A percentile compares a stretch with the other conserved stretches of the same genome.
These are phyloP conservation scores for Tarenaya hassleriana DNA, from an alignment of 345 rosid genomes.

Conservation along the genomic window DNA sequence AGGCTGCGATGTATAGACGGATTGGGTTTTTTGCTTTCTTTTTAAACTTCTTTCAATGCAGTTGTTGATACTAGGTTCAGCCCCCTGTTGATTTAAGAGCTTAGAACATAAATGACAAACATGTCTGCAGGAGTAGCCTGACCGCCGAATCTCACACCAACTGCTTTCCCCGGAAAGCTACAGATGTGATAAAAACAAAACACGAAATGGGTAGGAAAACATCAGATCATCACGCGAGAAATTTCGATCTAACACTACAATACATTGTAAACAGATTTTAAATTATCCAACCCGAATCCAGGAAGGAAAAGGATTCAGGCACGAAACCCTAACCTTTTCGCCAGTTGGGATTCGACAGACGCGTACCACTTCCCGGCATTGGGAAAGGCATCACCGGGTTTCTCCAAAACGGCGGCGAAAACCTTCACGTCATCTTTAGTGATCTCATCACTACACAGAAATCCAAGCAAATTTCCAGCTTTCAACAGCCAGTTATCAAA, in stretches of 20 bases:
- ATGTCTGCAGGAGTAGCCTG: slow-evolving; percentile 36
- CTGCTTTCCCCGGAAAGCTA: slow-evolving; percentile 87
- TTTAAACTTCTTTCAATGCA: too few species aligned
- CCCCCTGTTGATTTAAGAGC: neutral
- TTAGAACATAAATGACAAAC: neutral
- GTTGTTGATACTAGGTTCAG: neutral
- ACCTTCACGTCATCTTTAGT: slow-evolving; percentile 78
- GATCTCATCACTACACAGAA: slow-evolving; percentile 35
- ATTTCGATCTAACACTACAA: neutral
- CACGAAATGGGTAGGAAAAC: neutral
- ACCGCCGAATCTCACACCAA: slow-evolving; percentile 63
- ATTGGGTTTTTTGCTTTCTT: neutral
- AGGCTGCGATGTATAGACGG: neutral
- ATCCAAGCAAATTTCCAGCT: slow-evolving; percentile 1
- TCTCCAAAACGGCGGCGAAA: slow-evolving; percentile 56
- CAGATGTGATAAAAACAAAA: slow-evolving; percentile 11
- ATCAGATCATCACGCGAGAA: neutral
- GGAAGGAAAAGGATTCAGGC: neutral
- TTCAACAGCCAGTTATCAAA: neutral
- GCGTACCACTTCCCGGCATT: slow-evolving; percentile 80
- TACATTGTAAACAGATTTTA: neutral
- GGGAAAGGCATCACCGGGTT: slow-evolving; percentile 59
- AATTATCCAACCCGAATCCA: neutral
- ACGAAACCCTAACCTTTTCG: slow-evolving; percentile 44
- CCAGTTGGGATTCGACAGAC: slow-evolving; percentile 52